phyloP scores from a whole-genome alignment of 2,329 filamentous ascomycete species.

The Chaetomiaceae sp. region DNA sequence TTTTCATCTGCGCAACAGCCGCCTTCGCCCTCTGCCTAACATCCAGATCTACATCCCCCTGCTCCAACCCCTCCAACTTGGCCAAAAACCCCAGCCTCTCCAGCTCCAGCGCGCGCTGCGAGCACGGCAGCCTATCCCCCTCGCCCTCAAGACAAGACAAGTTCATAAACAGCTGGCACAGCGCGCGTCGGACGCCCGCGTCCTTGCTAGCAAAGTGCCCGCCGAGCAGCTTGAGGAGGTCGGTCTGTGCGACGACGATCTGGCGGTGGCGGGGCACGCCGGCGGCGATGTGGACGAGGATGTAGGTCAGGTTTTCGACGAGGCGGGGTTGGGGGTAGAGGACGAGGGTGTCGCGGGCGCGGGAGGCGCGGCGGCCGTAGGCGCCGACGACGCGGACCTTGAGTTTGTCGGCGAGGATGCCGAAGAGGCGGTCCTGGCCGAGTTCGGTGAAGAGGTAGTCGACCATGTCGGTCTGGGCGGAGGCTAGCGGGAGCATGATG shows the following conservation, averaged over 20 bases:
- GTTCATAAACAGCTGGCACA: constrained; percentile 82
- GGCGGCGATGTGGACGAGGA: constrained; percentile 84
- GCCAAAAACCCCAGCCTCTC: constrained; percentile 65
- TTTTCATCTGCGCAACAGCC: constrained; percentile 66
- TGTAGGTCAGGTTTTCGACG: constrained; percentile 70
- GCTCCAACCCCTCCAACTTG: constrained; percentile 56
- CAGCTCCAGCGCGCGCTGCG: constrained; percentile 63
- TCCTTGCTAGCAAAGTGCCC: constrained; percentile 70
- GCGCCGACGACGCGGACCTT: constrained; percentile 54
- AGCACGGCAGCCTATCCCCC: constrained; percentile 59
- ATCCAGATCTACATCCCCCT: constrained; percentile 70
- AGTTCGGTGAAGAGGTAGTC: constrained; percentile 75
- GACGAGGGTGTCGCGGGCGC: constrained; percentile 37
- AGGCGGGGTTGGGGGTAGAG: constrained; percentile 62
- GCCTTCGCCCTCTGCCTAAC: constrained; percentile 80
- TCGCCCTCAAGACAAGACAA: constrained; percentile 77
- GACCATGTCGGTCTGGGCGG: constrained; percentile 66
- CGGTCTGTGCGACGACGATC: constrained; percentile 69
- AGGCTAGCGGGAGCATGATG: constrained; percentile 56
- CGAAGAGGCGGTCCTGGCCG: constrained; percentile 72
- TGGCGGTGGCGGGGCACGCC: constrained; percentile 74
- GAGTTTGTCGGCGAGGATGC: constrained; percentile 74
- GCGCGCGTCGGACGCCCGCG: constrained; percentile 67
- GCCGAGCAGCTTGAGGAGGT: constrained; percentile 67
- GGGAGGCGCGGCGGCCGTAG: constrained; percentile 41